A percentile compares a stretch with the other conserved stretches of the same genome.
Evolutionary conservation across 2,329 filamentous ascomycete species (phyloP).

Genomic region (Davidsoniella eucalypti): DNA sequence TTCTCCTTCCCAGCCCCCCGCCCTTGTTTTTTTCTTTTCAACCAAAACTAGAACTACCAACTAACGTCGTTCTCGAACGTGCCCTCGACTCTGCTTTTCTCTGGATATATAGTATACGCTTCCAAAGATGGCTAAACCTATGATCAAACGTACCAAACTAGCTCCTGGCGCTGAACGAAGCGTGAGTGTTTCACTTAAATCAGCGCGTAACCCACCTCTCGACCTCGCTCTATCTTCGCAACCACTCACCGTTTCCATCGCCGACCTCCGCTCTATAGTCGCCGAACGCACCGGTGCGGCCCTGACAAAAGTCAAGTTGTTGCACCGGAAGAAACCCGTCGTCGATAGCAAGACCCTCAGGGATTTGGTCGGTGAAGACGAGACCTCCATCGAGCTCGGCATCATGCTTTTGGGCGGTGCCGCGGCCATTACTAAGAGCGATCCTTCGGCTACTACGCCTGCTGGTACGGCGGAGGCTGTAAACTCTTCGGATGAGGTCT

Average conservation of each 20-base stretch:
- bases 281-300: conserved; percentile 44
- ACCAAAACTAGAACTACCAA: conserved; percentile 8
- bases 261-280: conserved; percentile 61
- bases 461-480: conserved; percentile 4
- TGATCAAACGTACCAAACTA: conserved; percentile 30
- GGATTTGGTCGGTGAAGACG: conserved; percentile 47
- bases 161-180: conserved; percentile 37
- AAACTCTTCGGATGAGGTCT: conserved; percentile 22
- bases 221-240: conserved; percentile 49
- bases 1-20: background rate
- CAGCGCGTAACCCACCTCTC: conserved; percentile 57
- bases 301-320: conserved; percentile 66
- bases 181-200: conserved; percentile 49
- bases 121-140: conserved; percentile 45
- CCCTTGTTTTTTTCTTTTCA: background rate
- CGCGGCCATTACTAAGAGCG: conserved; percentile 23
- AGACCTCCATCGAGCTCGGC: conserved; percentile 51
- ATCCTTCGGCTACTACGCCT: conserved; percentile 20
- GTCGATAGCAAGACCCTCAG: conserved; percentile 59
- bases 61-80: conserved; percentile 8
- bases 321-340: conserved; percentile 77
- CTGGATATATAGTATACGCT: conserved; percentile 44
- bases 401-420: conserved; percentile 76
- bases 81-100: background rate
- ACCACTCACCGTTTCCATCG: conserved; percentile 53